These are phyloP conservation scores for Aspergillus caelatus DNA, from an alignment of 2,329 filamentous ascomycete species.

Conservation along the genomic window DNA sequence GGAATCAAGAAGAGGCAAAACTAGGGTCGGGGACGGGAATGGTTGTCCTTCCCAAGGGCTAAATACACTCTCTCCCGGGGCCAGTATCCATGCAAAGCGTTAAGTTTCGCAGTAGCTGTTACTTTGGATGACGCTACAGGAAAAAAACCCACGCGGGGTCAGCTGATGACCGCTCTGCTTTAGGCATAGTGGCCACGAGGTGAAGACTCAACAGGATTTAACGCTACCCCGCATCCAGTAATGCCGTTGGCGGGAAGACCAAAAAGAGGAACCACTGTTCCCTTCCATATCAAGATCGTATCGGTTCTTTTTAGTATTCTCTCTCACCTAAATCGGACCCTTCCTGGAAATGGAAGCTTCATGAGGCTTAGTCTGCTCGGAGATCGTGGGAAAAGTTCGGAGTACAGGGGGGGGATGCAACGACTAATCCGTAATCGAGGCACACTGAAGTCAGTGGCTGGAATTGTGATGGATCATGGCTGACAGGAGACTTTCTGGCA, in stretches of 20 bases:
- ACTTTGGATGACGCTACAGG: constrained; percentile 5
- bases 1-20: not conserved
- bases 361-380: not conserved
- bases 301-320: not conserved
- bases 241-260: constrained; percentile 15
- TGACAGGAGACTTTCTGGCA: constrained; percentile 3
- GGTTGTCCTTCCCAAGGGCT: not conserved
- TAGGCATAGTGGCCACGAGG: constrained; percentile 17
- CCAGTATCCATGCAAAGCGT: not conserved
- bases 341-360: not conserved
- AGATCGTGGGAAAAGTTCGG: constrained; percentile 8
- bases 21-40: not conserved
- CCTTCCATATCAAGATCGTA: not conserved
- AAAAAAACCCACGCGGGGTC: constrained; percentile 24
- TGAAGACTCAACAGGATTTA: constrained; percentile 2
- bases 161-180: constrained; percentile 22
- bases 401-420: not conserved
- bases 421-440: not conserved
- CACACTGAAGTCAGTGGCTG: constrained; percentile 5
- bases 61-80: not conserved
- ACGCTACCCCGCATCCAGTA: constrained; percentile 26
- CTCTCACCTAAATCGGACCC: not conserved
- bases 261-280: constrained; percentile 3
- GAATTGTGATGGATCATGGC: constrained; percentile 1
- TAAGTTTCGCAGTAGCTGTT: not conserved